A percentile compares a stretch with the other conserved stretches of the same genome.
These are phyloP conservation scores for Pelargonium fulgidum DNA, from an alignment of 441 rosid genomes.

Conservation along the genomic window DNA sequence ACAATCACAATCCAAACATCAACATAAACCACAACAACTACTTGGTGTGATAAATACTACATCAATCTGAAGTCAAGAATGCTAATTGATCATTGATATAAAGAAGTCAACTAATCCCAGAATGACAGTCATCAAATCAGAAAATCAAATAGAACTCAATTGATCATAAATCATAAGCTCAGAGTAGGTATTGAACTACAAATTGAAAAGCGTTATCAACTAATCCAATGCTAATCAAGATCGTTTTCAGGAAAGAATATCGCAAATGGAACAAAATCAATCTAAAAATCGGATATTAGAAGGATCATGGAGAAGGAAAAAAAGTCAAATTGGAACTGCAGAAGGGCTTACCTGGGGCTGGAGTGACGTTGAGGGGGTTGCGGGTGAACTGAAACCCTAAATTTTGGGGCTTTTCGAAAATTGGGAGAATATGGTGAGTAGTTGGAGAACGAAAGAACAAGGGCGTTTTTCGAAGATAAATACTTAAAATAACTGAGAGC, in stretches of 20 bases:
- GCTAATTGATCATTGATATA: neutral
- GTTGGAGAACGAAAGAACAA: slow-evolving; percentile 4
- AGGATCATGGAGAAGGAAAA: neutral
- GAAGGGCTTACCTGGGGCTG: slow-evolving; percentile 5
- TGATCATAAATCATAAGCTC: neutral
- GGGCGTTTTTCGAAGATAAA: slow-evolving; percentile 1
- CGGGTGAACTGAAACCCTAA: slow-evolving; percentile 6
- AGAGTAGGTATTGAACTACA: neutral
- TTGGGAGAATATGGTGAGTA: slow-evolving; percentile 2
- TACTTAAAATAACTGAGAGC: neutral
- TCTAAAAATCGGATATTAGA: neutral
- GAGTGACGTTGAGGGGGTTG: slow-evolving; percentile 10
- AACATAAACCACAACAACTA: neutral
- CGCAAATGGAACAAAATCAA: neutral
- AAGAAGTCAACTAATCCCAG: neutral
- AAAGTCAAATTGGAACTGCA: neutral
- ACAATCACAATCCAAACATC: neutral
- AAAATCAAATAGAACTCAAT: slow-evolving; percentile 8
- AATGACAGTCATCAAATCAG: neutral
- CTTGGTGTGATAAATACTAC: too few relatives aligned
- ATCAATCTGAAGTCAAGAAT: neutral
- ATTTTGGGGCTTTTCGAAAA: slow-evolving; percentile 9
- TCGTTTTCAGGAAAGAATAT: neutral
- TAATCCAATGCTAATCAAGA: neutral
- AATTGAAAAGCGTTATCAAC: neutral